A percentile compares a stretch with the other conserved stretches of the same genome.
Evolutionary conservation across 225 moss, liverwort and hornwort species (phyloP).

Genomic region (Climacium dendroides): DNA sequence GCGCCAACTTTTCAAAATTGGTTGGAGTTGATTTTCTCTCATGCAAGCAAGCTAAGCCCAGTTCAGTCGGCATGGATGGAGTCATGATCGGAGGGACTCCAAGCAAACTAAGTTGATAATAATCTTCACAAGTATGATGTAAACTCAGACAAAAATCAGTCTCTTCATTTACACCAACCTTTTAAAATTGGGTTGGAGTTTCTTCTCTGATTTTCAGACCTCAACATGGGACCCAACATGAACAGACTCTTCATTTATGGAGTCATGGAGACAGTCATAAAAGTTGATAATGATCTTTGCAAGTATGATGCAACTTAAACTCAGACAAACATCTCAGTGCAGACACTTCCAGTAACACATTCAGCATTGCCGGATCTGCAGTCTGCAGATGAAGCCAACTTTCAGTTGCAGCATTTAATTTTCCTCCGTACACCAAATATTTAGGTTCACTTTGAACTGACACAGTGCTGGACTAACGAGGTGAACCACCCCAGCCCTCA

Average conservation of each 20-base stretch:
- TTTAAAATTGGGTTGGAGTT: neutral
- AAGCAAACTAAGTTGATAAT: no score
- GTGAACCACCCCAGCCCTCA: no score
- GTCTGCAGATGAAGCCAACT: neutral
- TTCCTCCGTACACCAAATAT: neutral
- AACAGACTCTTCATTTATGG: neutral
- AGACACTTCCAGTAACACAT: neutral
- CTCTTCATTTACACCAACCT: neutral
- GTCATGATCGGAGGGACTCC: no score
- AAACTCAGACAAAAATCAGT: no score
- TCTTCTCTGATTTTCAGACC: neutral
- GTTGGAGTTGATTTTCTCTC: no score
- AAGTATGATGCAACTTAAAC: neutral
- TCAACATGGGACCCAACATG: fast-evolving
- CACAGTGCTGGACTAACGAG: no score
- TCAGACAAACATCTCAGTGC: neutral
- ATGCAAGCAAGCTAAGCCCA: no score
- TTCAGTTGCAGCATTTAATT: neutral
- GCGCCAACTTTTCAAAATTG: no score
- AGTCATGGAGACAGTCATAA: neutral
- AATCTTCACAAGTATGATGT: no score
- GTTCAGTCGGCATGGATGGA: no score
- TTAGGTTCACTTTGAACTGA: neutral
- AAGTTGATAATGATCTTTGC: neutral
- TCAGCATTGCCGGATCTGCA: no score